Conservation (phyloP, 768 basidiomycete genomes). For the Pilatotrama ljubarskyi region DNA sequence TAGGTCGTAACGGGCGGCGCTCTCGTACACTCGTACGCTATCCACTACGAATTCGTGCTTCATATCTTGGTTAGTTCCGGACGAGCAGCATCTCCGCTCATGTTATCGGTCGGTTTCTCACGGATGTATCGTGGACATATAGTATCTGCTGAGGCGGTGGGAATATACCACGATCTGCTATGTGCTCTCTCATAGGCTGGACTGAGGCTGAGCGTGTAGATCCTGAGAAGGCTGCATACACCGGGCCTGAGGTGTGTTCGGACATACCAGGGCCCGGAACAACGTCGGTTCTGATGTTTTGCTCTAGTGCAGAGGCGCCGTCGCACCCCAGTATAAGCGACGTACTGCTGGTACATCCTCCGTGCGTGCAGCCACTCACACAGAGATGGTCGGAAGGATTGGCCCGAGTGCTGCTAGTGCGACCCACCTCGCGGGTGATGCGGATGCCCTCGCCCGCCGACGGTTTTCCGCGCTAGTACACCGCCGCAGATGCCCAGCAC, state of each 20-base stretch:
- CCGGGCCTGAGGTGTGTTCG: conserved; percentile 2
- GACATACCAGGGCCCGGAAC: conserved; percentile 9
- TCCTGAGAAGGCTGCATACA: neutral
- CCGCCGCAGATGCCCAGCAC: neutral
- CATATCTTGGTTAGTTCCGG: neutral
- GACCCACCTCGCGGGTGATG: neutral
- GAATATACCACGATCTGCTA: neutral
- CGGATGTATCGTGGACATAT: conserved; percentile 4
- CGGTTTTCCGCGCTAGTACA: neutral
- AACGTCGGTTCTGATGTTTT: conserved; percentile 1
- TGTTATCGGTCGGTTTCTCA: neutral
- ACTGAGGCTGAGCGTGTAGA: conserved; percentile 5
- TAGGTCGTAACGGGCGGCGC: conserved; percentile 9
- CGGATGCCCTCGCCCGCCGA: neutral
- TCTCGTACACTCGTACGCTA: neutral
- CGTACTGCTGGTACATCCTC: neutral
- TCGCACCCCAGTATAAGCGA: conserved; percentile 20
- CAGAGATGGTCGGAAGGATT: no score
- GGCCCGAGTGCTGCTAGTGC: no score
- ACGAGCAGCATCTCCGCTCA: neutral
- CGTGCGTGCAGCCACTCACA: neutral
- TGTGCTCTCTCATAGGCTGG: neutral
- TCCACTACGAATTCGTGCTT: no score
- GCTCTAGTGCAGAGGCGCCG: conserved; percentile 1
- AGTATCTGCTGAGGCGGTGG: neutral